Base-by-base conservation (phyloP, 1,139 yeast genomes). In the Hemisphaericaspora subhashii region DNA sequence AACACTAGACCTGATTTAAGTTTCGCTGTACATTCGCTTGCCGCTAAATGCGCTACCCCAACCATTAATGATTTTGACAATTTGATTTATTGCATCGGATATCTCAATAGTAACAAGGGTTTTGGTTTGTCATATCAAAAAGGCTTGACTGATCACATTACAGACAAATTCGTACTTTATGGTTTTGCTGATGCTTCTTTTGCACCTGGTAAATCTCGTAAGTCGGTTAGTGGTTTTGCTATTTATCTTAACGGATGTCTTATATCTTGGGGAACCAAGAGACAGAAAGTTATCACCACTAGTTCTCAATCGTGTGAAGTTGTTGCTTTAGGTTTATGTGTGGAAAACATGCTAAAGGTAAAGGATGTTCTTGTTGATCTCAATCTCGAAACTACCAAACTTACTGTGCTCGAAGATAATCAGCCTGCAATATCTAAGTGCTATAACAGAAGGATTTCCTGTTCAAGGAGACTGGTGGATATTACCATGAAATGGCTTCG, bases 1-100 rank as follows among this genome's bases (percentile, higher is more conserved):
- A 33, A 29, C 13, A 37, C 40, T 9, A 7, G 37, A 4, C 40
- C 40, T 5, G 40, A 37, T 21, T 14, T 37, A 7, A 3, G 26
- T 7, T 33, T 23, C 14, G 36, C 27, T 10, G 29, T 24, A 3
- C 33, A 37, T 33, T 12, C 14, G 1, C 13, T 37, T 3, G 33
- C 31, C 3, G 11, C 21, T 9, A 37, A 37, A 13, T 6, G 13
- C 3, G 31, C 26, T 16, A 24, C 15, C 5, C 40, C 40, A 24
- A 24, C 31, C 11, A 14, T 15, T 4, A 9, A 4, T 15, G 39
- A 36, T 21, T 32, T 30, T 5, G 14, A 31, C 5, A 2, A 5
- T 3, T n/a, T 36, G 6, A 21, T 31, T 4, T 17, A 36, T n/a
- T 32, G 31, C 5, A 10, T 36, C 11, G 11, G 12, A 8, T 36